Evolutionary conservation across 2,329 filamentous ascomycete genomes (phyloP), one percentile per base, ranked within the genome.

Genomic region (Juglanconis sp.): DNA sequence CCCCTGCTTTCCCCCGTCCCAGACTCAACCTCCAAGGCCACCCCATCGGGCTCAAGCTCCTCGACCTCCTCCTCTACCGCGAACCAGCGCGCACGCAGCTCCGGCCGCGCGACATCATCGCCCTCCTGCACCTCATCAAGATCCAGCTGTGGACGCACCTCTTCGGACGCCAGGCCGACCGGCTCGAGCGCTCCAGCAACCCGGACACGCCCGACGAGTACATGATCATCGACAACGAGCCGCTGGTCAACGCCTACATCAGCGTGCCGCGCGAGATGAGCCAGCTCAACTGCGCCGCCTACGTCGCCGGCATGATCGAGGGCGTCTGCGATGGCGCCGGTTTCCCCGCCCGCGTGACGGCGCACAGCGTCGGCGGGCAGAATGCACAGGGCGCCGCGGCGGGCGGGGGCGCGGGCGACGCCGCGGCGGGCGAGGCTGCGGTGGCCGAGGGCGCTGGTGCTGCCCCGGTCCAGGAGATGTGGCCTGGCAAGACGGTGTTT

Each of bases 221-320:
- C 81, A 98, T 99, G 94, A 95, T 99, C 69, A 91, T 93, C 69
- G 95, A 99, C 77, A 98, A 99, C 76, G 95, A 98, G 73, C 95
- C 95, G 30, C 82, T 98, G 54, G 94, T 98, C 44, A 98, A 97
- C 76, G 88, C 89, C 64, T 98, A 95, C 77, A 90, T 99, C 71
- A 92, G 87, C 68, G 89, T 98, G 56, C 95, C 95, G 15, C 89
- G 89, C 70, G 95, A 99, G 77, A 96, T 99, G 91, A 92, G 85
- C 76, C 91, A 95, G 83, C 82, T 99, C 70, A 98, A 97, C 74
- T 97, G 94, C 75, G 95, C 94, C 17, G 95, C 95, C 9, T 99
- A 91, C 72, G 92, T 96, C 24, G 95, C 95, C 1, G 95, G 95
- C 17, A 90, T 99, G 64, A 88, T 99, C 59, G 95, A 99, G 81